Base-by-base conservation (phyloP, 2,329 filamentous ascomycete species). In the Dactylonectria estremocensis region DNA sequence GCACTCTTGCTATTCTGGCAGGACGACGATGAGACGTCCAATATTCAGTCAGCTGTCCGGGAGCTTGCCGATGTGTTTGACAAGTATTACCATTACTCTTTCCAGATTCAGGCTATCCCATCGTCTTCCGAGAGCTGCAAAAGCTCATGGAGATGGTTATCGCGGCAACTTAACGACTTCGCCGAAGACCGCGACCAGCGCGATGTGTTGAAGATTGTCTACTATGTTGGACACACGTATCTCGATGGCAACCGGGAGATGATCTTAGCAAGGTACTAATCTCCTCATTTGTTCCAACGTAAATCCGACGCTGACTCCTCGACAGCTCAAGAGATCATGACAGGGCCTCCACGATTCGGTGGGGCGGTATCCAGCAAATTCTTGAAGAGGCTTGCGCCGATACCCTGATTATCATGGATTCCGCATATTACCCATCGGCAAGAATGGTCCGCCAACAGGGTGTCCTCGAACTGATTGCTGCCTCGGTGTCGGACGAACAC, bases 361-460 rank as follows among this genome's bases (percentile, higher is more conserved):
- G 88, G 88, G 86, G 82, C 66, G 84, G 84, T 20, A 85, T 90
- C 43, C 87, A 90, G 74, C 85, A 86, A 67, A 84, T 85, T 16
- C 79, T 90, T 8, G 88, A 90, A 74, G 86, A 88, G 66, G 86
- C 87, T 2, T 81, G 80, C 33, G 84, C 87, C 3, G 88, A 90
- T 74, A 87, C 85, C 5, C 80, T 90, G 20, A 83, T 90, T 62
- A 80, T 90, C 37, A 88, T 90, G 86, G 88, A 90, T 76, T 84
- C 87, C 6, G 85, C 86, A 0, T 90, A 88, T 73, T 89, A 87
- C 59, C 87, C 87, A 1, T 86, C 86, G 9, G 84, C 85, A 2
- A 85, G 83, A 68, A 84, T 87, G 74, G 80, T 84, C 33, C 85
- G 87, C 6, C 84, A 86, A 59, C 83, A 83, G 55, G 88, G 88